Base-by-base conservation (phyloP, 208 protist genomes). In the Leishmania mexicana region DNA sequence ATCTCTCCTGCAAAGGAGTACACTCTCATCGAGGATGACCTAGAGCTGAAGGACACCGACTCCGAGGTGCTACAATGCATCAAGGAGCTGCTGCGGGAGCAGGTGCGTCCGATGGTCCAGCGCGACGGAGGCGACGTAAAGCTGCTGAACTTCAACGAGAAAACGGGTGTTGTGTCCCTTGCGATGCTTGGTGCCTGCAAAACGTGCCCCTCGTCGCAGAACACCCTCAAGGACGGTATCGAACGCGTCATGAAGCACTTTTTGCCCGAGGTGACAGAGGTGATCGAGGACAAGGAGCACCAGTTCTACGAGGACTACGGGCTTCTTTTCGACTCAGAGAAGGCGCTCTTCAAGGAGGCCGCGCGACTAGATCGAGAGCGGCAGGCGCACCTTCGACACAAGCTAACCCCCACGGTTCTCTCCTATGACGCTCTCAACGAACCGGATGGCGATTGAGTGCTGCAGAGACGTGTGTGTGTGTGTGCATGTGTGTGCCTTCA, bases 231-330 rank as follows among this genome's bases (percentile, higher is more conserved):
- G 81, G 80, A 95, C 76, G 96, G 95, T 49, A 97, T 99, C 77
- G 96, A 98, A 83, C 92, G 95, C 15, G 91, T 98, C 21, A 91
- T 99, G 89, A 91, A 94, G 85, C 97, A 99, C 89, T 99, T 97
- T 75, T 71, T 99, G 81, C 95, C 96, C 0, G 96, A 99, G 85
- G 97, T 99, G 68, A 93, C 76, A 31, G 83, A 89, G 75, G 94
- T 97, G 40, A 70, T 94, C 2, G 93, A 95, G 81, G 87, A 77
- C 15, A 95, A 93, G 73, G 91, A 85, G 8, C 92, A 96, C 70
- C 78, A 91, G 65, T 96, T 97, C 78, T 96, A 97, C 84, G 88
- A 95, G 75, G 88, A 96, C 67, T 95, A 96, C 83, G 92, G 83
- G 13, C 86, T 98, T 0, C 75, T 96, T 11, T 96, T 97, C 82